Base-by-base conservation (phyloP, 2,329 filamentous ascomycete species). In the Aspergillus jensenii region DNA sequence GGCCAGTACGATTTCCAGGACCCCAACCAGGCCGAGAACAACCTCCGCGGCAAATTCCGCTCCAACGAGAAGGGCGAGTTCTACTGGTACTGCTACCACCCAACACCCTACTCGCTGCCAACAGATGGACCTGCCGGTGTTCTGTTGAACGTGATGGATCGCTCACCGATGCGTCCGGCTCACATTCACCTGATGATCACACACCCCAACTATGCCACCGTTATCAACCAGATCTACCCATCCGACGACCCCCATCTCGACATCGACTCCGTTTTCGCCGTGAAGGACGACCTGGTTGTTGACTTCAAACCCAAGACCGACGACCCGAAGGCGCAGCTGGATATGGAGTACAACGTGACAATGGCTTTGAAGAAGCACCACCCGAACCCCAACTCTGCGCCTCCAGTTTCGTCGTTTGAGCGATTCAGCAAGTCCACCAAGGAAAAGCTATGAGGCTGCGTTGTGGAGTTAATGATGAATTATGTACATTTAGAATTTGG, bases 1-100 rank as follows among this genome's bases (percentile, higher is more conserved):
- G 88, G 88, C 73, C 86, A 87, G 71, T 91, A 91, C 79, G 87
- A 90, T 70, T 86, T 89, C 81, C 87, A 90, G 75, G 89, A 91
- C 74, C 87, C 87, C 56, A 86, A 85, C 76, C 88, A 90, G 79
- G 77, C 78, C 50, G 84, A 85, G 70, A 89, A 90, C 82, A 91
- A 91, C 80, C 81, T 91, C 43, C 84, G 89, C 44, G 89, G 89
- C 72, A 91, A 90, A 79, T 91, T 91, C 80, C 83, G 82, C 66
- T 84, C 87, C 62, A 84, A 90, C 73, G 82, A 83, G 66, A 82
- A 90, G 61, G 89, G 89, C 66, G 82, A 87, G 61, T 74, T 71
- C 72, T 90, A 87, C 76, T 83, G 80, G 76, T 87, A 90, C 76
- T 90, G 90, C 83, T 90, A 88, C 81, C 84, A 89, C 75, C 89